phyloP scores from a whole-genome alignment of 1,139 yeast genomes.

The Debaryomycetaceae sp. region DNA sequence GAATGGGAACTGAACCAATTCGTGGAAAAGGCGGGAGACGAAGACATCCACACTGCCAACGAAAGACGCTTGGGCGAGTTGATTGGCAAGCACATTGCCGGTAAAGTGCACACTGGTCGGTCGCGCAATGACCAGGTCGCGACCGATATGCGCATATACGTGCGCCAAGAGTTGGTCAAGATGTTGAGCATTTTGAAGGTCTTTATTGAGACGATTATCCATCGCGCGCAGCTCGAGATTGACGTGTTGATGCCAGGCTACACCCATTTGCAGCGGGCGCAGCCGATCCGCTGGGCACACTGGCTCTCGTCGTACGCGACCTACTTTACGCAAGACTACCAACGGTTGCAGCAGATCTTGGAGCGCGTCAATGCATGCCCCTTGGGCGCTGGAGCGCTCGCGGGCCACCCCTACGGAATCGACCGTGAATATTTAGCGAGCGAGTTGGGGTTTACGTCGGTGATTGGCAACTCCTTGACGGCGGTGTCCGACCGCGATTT shows the following conservation, averaged over 20 bases:
- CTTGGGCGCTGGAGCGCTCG: slow-evolving; percentile 93
- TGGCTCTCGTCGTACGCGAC: slow-evolving; percentile 95
- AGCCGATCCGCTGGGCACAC: slow-evolving; percentile 98
- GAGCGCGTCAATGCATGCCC: slow-evolving; percentile 83
- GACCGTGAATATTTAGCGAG: slow-evolving; percentile 83
- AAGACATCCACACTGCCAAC: slow-evolving; percentile 96
- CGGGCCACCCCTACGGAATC: slow-evolving; percentile 98
- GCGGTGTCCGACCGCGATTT: slow-evolving; percentile 98
- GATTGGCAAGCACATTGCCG: slow-evolving; percentile 87
- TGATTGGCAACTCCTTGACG: slow-evolving; percentile 87
- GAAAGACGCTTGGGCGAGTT: slow-evolving; percentile 95
- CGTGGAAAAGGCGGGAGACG: slow-evolving; percentile 85
- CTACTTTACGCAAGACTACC: slow-evolving; percentile 80
- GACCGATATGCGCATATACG: slow-evolving; percentile 92
- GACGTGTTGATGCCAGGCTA: slow-evolving; percentile 97
- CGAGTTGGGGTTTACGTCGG: slow-evolving; percentile 68
- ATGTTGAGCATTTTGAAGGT: slow-evolving; percentile 47
- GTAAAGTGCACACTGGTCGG: slow-evolving; percentile 97
- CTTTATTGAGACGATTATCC: slow-evolving; percentile 55
- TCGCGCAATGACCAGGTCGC: slow-evolving; percentile 98
- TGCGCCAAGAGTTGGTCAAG: slow-evolving; percentile 62
- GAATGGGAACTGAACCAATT: slow-evolving; percentile 78
- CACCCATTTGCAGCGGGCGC: slow-evolving; percentile 97
- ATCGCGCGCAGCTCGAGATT: slow-evolving; percentile 76
- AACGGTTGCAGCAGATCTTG: slow-evolving; percentile 70